Base-by-base conservation (phyloP, 176 grass and related monocot species). In the Musa itinerans region DNA sequence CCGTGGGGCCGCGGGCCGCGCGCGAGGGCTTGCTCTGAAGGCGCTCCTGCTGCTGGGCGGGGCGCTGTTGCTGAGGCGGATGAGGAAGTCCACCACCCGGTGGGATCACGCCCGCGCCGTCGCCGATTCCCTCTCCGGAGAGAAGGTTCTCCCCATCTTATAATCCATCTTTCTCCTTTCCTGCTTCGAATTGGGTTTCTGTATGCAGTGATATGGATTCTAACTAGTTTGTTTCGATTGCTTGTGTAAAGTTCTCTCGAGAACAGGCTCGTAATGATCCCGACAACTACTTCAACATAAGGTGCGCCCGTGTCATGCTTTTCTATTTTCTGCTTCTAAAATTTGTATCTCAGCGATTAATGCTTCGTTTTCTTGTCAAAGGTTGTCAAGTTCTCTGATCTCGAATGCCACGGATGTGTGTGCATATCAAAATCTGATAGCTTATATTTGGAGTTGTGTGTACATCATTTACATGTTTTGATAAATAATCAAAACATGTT, bases 201-300 rank as follows among this genome's bases (percentile, higher is more conserved):
- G 10, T 14, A 21, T 54, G 43, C 21, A 12, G 2, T 21, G 22
- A 11, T 17, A 2, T 22, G 10, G 14, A 53, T 43, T 74, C 29
- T 80, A 11, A 54, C 76, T 19, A 53, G 59, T 81, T 53, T 43
- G 4, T 43, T 3, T 43, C 34, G 34, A 43, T 43, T 43, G 63
- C 11, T 50, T 9, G 3, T 78, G 20, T 87, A 64, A 83, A 99
- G 95, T 94, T 99, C 78, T 99, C 95, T 27, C 91, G 91, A 84
- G 88, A 94, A 81, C 91, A 99, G 82, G 90, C 95, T 76, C 86
- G 83, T 53, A 91, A 84, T 69, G 88, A 99, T 87, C 91, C 95
- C 53, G 86, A 82, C 52, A 94, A 86, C 78, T 99, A 86, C 80
- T 92, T 94, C 84, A 99, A 94, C 34, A 83, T 99, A 68, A 99